Conservation (phyloP, 2,329 filamentous ascomycete species). For the Juglanconis sp. region DNA sequence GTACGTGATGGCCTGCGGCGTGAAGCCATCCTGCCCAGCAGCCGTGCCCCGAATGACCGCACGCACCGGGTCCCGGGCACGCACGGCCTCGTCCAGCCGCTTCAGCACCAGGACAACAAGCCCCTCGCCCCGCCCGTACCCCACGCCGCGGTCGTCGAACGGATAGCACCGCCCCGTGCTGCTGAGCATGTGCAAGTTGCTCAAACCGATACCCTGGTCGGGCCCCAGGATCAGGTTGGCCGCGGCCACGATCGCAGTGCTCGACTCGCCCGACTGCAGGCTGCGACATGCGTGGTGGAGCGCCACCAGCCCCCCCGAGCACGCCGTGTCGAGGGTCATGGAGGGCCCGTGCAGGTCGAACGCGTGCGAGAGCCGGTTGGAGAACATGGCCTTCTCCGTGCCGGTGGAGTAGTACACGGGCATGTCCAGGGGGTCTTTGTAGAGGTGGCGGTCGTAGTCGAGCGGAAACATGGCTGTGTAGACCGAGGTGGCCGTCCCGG, state of each 20-base stretch:
- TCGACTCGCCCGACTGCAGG: background rate
- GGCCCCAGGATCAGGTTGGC: slow-evolving; percentile 24
- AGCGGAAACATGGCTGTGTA: slow-evolving; percentile 29
- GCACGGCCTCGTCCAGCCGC: background rate
- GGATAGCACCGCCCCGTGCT: slow-evolving; percentile 24
- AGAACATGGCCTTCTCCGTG: slow-evolving; percentile 30
- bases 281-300: slow-evolving; percentile 5
- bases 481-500: slow-evolving; percentile 30
- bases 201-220: slow-evolving; percentile 22
- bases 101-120: background rate
- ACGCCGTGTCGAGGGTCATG: slow-evolving; percentile 45
- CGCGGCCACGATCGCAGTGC: slow-evolving; percentile 22
- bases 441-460: slow-evolving; percentile 26
- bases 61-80: slow-evolving; percentile 2
- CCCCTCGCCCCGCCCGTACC: slow-evolving; percentile 6
- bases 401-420: slow-evolving; percentile 32
- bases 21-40: slow-evolving; percentile 28
- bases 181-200: slow-evolving; percentile 34
- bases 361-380: slow-evolving; percentile 40
- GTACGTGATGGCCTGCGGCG: slow-evolving; percentile 33
- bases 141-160: background rate
- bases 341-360: slow-evolving; percentile 38
- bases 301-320: slow-evolving; percentile 38
- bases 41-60: slow-evolving; percentile 24
- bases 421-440: slow-evolving; percentile 18